phyloP scores from a whole-genome alignment of 2,329 filamentous ascomycete genomes.

The Sporothrix mexicana region DNA sequence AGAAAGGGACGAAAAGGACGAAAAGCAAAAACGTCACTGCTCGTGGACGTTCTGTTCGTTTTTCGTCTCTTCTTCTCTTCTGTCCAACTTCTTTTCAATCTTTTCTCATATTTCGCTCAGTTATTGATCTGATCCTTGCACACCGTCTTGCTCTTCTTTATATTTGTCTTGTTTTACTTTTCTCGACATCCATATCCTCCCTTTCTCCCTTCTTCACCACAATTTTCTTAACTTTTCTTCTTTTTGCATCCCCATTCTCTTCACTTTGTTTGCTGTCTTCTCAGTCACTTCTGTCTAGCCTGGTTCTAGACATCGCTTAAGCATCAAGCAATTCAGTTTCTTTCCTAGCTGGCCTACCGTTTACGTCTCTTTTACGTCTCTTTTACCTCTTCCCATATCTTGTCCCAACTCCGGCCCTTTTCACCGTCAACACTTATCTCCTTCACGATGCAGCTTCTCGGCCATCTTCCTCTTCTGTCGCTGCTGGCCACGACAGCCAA shows the following conservation, averaged over 20 bases:
- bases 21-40: neutral
- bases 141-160: neutral
- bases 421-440: neutral
- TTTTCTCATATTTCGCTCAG: neutral
- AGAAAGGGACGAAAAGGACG: neutral
- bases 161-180: neutral
- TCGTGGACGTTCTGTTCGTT: neutral
- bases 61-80: neutral
- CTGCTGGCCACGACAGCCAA: slow-evolving; percentile 21
- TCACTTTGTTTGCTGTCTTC: neutral
- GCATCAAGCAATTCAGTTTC: neutral
- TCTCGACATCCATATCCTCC: neutral
- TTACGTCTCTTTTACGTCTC: neutral
- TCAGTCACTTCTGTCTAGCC: neutral
- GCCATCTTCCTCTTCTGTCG: neutral
- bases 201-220: neutral
- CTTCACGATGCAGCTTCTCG: slow-evolving; percentile 25
- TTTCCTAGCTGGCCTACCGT: neutral
- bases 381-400: neutral
- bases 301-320: neutral
- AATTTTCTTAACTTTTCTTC: neutral
- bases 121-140: neutral
- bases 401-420: neutral
- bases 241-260: neutral
- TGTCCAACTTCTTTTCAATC: neutral